phyloP scores from a whole-genome alignment of 2,329 filamentous ascomycete species.

The Byssothecium circinans region DNA sequence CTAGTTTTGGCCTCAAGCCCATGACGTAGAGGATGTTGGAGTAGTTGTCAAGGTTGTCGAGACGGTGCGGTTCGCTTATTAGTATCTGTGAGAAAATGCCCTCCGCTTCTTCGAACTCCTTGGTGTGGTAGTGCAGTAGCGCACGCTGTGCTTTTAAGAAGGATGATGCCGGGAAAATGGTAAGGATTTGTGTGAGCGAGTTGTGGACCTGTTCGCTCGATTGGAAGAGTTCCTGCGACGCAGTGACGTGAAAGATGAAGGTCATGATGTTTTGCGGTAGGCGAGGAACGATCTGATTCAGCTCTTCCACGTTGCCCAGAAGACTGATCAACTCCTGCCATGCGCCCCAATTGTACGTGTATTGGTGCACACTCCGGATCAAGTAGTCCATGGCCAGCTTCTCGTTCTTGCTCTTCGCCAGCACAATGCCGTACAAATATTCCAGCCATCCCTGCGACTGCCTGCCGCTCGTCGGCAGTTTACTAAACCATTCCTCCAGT shows the following conservation, averaged over 20 bases:
- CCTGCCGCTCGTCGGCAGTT: conserved; percentile 59
- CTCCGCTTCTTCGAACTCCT: conserved; percentile 69
- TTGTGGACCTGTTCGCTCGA: conserved; percentile 74
- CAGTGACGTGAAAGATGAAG: conserved; percentile 90
- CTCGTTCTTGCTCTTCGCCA: conserved; percentile 90
- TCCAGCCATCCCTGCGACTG: conserved; percentile 90
- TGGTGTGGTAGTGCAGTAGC: conserved; percentile 85
- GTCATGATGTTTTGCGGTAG: conserved; percentile 90
- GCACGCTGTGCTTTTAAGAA: conserved; percentile 91
- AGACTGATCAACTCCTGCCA: conserved; percentile 91
- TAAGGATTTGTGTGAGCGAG: conserved; percentile 74
- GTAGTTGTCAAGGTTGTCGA: conserved; percentile 93
- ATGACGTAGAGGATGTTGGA: conserved; percentile 97
- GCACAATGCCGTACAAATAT: conserved; percentile 85
- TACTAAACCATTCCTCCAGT: conserved; percentile 78
- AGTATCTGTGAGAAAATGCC: conserved; percentile 69
- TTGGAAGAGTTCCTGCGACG: conserved; percentile 89
- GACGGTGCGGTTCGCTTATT: conserved; percentile 66
- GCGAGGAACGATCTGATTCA: conserved; percentile 69
- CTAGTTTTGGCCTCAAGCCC: conserved; percentile 81
- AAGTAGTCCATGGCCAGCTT: conserved; percentile 81
- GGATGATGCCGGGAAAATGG: conserved; percentile 82
- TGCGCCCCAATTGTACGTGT: conserved; percentile 95
- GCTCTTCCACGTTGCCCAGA: conserved; percentile 78
- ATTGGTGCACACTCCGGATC: conserved; percentile 83